These are phyloP conservation scores for Zasmidium citrigriseum DNA, from an alignment of 2,329 filamentous ascomycete genomes.

Conservation along the genomic window DNA sequence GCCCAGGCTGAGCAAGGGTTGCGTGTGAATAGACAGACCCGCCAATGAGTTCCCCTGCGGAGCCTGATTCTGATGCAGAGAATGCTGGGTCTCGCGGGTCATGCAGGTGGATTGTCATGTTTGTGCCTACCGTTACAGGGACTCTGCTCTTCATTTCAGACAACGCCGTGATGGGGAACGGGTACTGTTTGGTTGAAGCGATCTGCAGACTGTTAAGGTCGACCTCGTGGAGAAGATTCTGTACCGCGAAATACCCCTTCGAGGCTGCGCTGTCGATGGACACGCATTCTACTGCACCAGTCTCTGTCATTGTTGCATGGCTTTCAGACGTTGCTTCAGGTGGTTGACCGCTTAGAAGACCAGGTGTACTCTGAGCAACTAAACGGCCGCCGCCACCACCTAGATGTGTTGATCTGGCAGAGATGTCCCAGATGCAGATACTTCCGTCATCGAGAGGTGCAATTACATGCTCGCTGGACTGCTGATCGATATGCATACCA, in stretches of 20 bases:
- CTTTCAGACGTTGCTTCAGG: conserved; percentile 47
- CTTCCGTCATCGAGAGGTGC: conserved; percentile 84
- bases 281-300: conserved; percentile 75
- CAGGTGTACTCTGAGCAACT: conserved; percentile 64
- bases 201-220: conserved; percentile 74
- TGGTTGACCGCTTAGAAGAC: conserved; percentile 64
- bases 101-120: conserved; percentile 76
- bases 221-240: conserved; percentile 75
- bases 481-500: conserved; percentile 61
- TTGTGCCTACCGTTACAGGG: conserved; percentile 82
- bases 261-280: conserved; percentile 70
- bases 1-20: conserved; percentile 75
- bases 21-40: conserved; percentile 58
- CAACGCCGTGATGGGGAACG: conserved; percentile 80
- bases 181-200: conserved; percentile 69
- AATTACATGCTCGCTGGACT: conserved; percentile 63
- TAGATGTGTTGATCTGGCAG: conserved; percentile 20
- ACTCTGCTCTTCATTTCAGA: conserved; percentile 67
- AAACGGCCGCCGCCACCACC: conserved; percentile 55
- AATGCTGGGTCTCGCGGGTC: conserved; percentile 63
- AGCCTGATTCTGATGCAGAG: conserved; percentile 10
- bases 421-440: conserved; percentile 77
- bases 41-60: conserved; percentile 30
- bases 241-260: conserved; percentile 77
- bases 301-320: conserved; percentile 66